A percentile compares a stretch with the other conserved stretches of the same genome.
Conservation (phyloP, 768 basidiomycete genomes). For the Panaeolus papilionaceus region DNA sequence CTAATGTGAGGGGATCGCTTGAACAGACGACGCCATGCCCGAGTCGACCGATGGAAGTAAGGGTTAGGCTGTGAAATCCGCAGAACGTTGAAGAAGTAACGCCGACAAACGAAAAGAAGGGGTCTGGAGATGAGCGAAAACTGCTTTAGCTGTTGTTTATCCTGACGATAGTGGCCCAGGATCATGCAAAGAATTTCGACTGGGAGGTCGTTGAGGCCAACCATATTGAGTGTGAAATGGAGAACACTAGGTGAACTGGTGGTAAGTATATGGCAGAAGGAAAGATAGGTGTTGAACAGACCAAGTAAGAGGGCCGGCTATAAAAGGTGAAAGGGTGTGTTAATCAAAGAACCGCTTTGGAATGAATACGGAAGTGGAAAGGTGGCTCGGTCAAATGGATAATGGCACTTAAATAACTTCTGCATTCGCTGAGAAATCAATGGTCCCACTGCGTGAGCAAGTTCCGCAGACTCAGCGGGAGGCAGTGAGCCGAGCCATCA, state of each 20-base stretch:
- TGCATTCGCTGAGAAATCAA: neutral
- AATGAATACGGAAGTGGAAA: neutral
- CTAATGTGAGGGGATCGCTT: neutral
- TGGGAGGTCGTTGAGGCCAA: constrained; percentile 1
- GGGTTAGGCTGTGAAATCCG: neutral
- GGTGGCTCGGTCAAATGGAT: neutral
- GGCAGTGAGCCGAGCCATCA: constrained; percentile 10
- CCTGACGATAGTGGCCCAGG: neutral
- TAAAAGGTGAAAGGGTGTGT: neutral
- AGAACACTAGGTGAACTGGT: neutral
- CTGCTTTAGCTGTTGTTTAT: neutral
- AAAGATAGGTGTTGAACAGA: neutral
- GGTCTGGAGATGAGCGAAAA: neutral
- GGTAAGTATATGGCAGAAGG: neutral
- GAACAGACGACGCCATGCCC: constrained; percentile 6
- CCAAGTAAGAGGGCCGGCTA: neutral
- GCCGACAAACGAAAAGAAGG: neutral
- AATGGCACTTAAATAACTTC: constrained; percentile 1
- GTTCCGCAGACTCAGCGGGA: constrained; percentile 7
- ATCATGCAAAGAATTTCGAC: constrained; percentile 9
- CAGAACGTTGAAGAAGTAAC: neutral
- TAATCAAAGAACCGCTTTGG: neutral
- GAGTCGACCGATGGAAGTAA: neutral
- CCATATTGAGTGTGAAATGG: neutral
- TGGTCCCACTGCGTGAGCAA: neutral